These are phyloP conservation scores for Terfezia boudieri DNA, from an alignment of 495 filamentous ascomycete species.

Conservation along the genomic window DNA sequence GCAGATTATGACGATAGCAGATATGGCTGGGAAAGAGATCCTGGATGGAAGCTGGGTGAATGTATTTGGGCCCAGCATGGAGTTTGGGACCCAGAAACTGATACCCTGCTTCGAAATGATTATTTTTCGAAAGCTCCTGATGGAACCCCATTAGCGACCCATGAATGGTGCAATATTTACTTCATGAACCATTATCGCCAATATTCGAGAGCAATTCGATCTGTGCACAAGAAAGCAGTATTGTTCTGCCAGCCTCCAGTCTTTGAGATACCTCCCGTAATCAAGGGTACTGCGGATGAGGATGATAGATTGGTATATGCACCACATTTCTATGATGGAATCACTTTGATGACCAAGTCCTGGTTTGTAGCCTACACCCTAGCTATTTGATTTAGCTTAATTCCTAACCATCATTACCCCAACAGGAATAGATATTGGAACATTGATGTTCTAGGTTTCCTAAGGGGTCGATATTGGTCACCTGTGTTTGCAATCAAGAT, in stretches of 20 bases:
- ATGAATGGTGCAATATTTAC: constrained; percentile 68
- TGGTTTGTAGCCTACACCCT: constrained; percentile 31
- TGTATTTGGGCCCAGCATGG: constrained; percentile 96
- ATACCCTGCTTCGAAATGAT: constrained; percentile 57
- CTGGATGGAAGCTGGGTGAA: constrained; percentile 73
- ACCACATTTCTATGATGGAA: constrained; percentile 88
- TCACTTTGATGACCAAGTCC: constrained; percentile 92
- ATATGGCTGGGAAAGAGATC: constrained; percentile 79
- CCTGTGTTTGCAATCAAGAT: constrained; percentile 81
- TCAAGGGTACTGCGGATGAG: constrained; percentile 75
- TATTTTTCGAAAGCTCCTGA: constrained; percentile 71
- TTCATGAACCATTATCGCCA: constrained; percentile 70
- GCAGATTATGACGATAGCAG: constrained; percentile 56
- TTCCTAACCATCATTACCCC: too few species aligned
- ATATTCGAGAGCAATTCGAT: constrained; percentile 49
- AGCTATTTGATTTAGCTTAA: not conserved
- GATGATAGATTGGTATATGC: constrained; percentile 79
- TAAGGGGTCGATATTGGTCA: constrained; percentile 67
- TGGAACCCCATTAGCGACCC: constrained; percentile 50
- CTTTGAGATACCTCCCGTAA: constrained; percentile 66
- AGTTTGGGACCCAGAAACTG: constrained; percentile 68
- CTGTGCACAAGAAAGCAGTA: constrained; percentile 55
- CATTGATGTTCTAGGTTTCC: constrained; percentile 47
- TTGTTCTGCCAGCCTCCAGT: constrained; percentile 83
- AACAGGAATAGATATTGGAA: constrained; percentile 76